phyloP scores from a whole-genome alignment of 768 basidiomycete genomes.

The Rhodotorula paludigena region DNA sequence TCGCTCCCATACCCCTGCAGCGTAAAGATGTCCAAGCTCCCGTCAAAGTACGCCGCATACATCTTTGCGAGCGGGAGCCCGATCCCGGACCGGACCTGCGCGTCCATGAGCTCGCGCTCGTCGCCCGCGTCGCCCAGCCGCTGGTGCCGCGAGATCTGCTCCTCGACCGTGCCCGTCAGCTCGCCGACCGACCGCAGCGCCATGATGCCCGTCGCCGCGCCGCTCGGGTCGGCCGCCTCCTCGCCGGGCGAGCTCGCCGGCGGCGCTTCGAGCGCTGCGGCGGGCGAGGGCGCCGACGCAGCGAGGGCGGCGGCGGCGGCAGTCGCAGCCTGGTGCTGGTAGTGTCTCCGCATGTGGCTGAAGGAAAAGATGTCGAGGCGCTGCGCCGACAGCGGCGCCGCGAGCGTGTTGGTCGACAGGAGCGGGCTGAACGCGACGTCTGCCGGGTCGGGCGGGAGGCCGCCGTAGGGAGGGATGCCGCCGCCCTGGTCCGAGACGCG shows the following conservation, averaged over 20 bases:
- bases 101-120: conserved; percentile 12
- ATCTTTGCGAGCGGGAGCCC: conserved; percentile 38
- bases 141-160: conserved; percentile 56
- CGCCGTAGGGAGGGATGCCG: conserved; percentile 58
- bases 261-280: conserved; percentile 49
- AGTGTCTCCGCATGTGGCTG: conserved; percentile 56
- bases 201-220: conserved; percentile 61
- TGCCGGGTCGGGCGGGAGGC: conserved; percentile 52
- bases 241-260: not conserved
- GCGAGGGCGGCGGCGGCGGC: not conserved
- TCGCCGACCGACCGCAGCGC: conserved; percentile 54
- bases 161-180: conserved; percentile 70
- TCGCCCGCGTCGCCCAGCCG: not conserved
- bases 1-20: conserved; percentile 36
- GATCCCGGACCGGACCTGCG: conserved; percentile 35
- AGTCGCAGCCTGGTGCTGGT: conserved; percentile 26
- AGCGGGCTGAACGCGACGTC: conserved; percentile 16
- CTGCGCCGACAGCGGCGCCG: conserved; percentile 27
- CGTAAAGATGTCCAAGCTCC: conserved; percentile 28
- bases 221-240: conserved; percentile 50
- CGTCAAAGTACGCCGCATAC: conserved; percentile 38
- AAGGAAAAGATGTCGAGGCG: conserved; percentile 75
- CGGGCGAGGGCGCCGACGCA: not conserved
- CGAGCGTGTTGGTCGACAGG: not conserved
- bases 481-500: conserved; percentile 80